phyloP scores from a whole-genome alignment of 495 filamentous ascomycete genomes.

The Extremus antarcticus region DNA sequence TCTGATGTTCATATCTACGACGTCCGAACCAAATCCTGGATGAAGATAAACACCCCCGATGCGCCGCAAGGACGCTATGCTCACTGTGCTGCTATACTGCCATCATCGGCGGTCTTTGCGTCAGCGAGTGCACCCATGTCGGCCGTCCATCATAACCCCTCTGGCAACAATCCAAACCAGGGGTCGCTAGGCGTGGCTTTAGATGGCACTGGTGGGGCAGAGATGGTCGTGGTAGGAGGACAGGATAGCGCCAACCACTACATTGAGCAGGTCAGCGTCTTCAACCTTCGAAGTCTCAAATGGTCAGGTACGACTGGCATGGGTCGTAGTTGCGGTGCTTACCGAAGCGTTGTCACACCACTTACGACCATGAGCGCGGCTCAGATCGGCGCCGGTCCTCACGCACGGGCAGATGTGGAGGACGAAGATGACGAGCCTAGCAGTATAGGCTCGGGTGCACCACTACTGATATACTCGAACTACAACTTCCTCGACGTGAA shows the following conservation, averaged over 20 bases:
- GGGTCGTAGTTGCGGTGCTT: constrained; percentile 87
- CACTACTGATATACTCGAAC: constrained; percentile 97
- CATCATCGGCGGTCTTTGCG: constrained; percentile 74
- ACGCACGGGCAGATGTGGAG: constrained; percentile 31
- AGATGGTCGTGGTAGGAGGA: constrained; percentile 94
- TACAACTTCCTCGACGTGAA: constrained; percentile 98
- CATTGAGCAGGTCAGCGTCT: constrained; percentile 95
- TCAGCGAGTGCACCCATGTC: constrained; percentile 72
- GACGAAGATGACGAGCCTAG: constrained; percentile 28
- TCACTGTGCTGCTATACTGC: constrained; percentile 87
- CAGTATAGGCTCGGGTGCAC: constrained; percentile 48
- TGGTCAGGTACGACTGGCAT: constrained; percentile 82
- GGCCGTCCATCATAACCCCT: constrained; percentile 79
- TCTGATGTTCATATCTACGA: constrained; percentile 96
- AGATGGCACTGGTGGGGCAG: constrained; percentile 83
- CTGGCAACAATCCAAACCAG: constrained; percentile 66
- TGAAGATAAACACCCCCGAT: constrained; percentile 57
- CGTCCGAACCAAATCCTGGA: constrained; percentile 76
- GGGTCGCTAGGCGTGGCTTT: constrained; percentile 75
- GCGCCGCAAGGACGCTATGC: constrained; percentile 91
- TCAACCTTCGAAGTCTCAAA: constrained; percentile 90
- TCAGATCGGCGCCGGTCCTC: constrained; percentile 52
- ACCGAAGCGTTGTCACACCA: constrained; percentile 86
- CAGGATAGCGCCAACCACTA: constrained; percentile 98
- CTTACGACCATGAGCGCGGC: constrained; percentile 57